Percentiles rank a stretch among this genome's conserved stretches.
phyloP scores from a whole-genome alignment of 345 rosid species.

The Brassica juncea region DNA sequence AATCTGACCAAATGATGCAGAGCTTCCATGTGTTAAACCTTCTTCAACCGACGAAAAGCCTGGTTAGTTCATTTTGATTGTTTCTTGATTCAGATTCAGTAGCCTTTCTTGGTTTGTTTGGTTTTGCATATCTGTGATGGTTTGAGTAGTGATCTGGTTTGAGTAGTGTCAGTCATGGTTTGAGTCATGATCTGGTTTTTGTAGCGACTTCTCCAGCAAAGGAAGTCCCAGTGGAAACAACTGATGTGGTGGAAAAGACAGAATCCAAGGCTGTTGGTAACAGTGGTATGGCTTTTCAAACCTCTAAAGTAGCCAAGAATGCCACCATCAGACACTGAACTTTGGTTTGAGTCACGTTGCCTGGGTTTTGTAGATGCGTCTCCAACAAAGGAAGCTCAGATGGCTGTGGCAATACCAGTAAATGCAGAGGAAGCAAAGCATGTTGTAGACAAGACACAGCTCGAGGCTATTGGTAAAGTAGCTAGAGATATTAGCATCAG shows the following conservation, averaged over 20 bases:
- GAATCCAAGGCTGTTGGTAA: neutral
- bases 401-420: too few species aligned
- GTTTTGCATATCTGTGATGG: slow-evolving; percentile 7
- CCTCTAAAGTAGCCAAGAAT: neutral
- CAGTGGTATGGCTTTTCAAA: neutral
- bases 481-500: slow-evolving; percentile 11
- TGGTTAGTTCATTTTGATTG: slow-evolving; percentile 39
- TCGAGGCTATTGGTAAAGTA: slow-evolving; percentile 53
- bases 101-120: neutral
- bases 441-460: slow-evolving; percentile 45
- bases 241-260: neutral
- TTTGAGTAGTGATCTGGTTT: slow-evolving; percentile 23
- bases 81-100: neutral
- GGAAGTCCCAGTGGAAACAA: neutral
- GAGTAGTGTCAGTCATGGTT: neutral
- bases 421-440: slow-evolving; percentile 32
- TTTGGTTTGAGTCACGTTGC: neutral
- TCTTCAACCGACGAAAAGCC: slow-evolving; percentile 43
- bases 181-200: slow-evolving; percentile 22
- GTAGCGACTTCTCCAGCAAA: slow-evolving; percentile 1
- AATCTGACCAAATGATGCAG: slow-evolving; percentile 49
- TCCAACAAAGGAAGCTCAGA: slow-evolving; percentile 27
- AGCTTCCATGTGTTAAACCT: slow-evolving; percentile 70
- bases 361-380: neutral
- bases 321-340: neutral